These are phyloP conservation scores for Hypoxylon fuscum DNA, from an alignment of 495 filamentous ascomycete species.

Conservation along the genomic window DNA sequence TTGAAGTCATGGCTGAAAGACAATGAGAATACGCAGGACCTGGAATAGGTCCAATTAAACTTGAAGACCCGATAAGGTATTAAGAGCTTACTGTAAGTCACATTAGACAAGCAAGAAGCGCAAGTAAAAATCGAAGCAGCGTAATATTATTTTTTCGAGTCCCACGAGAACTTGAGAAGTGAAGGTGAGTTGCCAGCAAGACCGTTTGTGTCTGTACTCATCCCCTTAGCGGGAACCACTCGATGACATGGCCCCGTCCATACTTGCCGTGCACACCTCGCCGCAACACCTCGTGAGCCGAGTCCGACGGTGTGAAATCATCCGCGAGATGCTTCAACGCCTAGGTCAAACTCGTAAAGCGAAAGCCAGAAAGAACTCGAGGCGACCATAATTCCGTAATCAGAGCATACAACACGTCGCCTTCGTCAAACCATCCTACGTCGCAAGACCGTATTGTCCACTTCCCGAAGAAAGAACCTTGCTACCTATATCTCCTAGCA, in stretches of 20 bases:
- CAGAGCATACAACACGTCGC: conserved; percentile 17
- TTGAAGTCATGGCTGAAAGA: too few relatives aligned
- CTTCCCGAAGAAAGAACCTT: conserved; percentile 11
- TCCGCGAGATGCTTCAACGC: conserved; percentile 1
- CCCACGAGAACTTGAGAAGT: conserved; percentile 9
- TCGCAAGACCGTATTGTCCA: conserved; percentile 7
- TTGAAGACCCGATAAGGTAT: too few relatives aligned
- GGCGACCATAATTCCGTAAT: conserved; percentile 26
- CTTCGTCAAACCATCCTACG: conserved; percentile 28
- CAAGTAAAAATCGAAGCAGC: conserved; percentile 26
- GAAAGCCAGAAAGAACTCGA: conserved; percentile 7
- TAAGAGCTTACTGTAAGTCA: too few relatives aligned
- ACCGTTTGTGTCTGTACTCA: conserved; percentile 11
- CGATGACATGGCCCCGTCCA: conserved; percentile 1
- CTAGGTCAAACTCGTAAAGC: neutral
- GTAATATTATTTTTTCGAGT: conserved; percentile 28
- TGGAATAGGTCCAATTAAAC: too few relatives aligned
- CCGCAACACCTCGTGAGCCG: conserved; percentile 1
- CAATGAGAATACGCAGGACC: too few relatives aligned
- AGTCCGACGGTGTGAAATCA: conserved; percentile 6
- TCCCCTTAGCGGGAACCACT: conserved; percentile 10
- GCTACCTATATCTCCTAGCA: conserved; percentile 18
- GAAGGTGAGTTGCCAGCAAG: neutral
- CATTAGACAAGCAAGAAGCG: too few relatives aligned
- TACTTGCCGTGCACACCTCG: conserved; percentile 11